These are phyloP conservation scores for Blepharisma stoltei DNA, from an alignment of 73 alveolate species.

Conservation along the genomic window DNA sequence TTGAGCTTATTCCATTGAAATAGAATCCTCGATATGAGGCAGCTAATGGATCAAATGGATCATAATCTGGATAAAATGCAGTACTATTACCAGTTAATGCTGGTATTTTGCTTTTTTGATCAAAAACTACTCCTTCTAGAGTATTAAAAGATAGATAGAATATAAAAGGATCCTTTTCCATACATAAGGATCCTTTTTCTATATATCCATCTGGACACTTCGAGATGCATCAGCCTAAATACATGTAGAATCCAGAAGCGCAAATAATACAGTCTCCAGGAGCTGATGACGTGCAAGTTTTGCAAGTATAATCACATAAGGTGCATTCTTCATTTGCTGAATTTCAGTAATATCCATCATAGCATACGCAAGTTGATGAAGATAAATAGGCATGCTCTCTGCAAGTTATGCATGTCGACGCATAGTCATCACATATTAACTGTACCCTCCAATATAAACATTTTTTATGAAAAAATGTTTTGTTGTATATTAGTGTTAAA, in stretches of 20 bases:
- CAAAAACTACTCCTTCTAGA: conserved; percentile 8
- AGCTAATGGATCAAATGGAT: not conserved
- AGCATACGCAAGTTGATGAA: not conserved
- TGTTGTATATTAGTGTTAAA: too few relatives aligned
- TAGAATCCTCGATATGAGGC: not conserved
- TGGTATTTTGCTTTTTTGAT: not conserved
- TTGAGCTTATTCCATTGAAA: not conserved
- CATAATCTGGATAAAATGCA: conserved; percentile 18
- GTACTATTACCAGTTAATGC: conserved; percentile 1
- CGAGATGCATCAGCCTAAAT: not conserved
- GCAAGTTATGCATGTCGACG: not conserved
- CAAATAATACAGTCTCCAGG: not conserved
- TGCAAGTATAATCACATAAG: conserved; percentile 4
- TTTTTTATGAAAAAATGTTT: too few relatives aligned
- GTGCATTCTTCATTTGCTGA: not conserved
- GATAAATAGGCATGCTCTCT: too few relatives aligned
- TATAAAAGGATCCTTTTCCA: not conserved
- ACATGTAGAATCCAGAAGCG: not conserved
- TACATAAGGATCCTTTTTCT: not conserved
- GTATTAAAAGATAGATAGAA: not conserved
- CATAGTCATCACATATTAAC: not conserved
- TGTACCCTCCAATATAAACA: too few relatives aligned
- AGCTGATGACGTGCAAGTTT: conserved; percentile 6
- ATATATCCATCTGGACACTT: not conserved
- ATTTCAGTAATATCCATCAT: conserved; percentile 2